Evolutionary conservation across 495 filamentous ascomycete genomes (phyloP), one percentile per base, ranked within the genome.

Genomic region (Echria macrotheca): DNA sequence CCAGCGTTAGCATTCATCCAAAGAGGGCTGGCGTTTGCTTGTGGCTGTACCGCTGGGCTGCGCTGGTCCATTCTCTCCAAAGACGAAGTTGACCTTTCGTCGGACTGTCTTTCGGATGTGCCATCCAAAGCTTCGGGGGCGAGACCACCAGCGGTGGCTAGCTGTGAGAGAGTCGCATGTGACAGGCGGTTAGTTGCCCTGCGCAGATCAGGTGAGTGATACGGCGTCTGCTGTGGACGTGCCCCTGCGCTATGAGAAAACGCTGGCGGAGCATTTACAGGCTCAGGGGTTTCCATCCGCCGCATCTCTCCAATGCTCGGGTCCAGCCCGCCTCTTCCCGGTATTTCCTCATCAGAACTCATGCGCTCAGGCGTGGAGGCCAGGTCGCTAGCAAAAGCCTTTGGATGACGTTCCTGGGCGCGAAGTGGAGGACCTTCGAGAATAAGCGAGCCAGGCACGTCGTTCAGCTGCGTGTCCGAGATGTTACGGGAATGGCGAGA

Each of bases 101-200:
- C 64, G 50, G 50, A 66, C 51, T 52, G 47, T 5, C 47, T 45
- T 44, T 55, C 56, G 15, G 41, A 15, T 25, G 28, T 8, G 5
- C 55, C 55, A 29, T 59, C 49, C 22, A 56, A 55, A 21, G 42
- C 43, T n/a, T 56, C 59, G 7, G 57, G 61, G 24, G 24, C 49
- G 52, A 78, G 57, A 15, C 72, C 77, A 12, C 78, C 79, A 31
- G 84, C 84, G 32, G 80, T 83, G 24, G 78, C 77, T 41, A 96
- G 60, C 58, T 95, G 87, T 1, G 81, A 74, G 7, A 96, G 73
- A 12, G 91, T 96, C 4, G 80, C 83, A 47, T 79, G 72, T 18
- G 91, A 95, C 66, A 96, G 80, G 9, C 87, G 80, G 53, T 82
- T 88, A 47, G 85, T 91, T 44, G 84, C 85, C 47, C 80, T 78